Percentiles rank a stretch among this genome's conserved stretches.
phyloP scores from a whole-genome alignment of 495 filamentous ascomycete genomes.

The Penicillium flavigenum region DNA sequence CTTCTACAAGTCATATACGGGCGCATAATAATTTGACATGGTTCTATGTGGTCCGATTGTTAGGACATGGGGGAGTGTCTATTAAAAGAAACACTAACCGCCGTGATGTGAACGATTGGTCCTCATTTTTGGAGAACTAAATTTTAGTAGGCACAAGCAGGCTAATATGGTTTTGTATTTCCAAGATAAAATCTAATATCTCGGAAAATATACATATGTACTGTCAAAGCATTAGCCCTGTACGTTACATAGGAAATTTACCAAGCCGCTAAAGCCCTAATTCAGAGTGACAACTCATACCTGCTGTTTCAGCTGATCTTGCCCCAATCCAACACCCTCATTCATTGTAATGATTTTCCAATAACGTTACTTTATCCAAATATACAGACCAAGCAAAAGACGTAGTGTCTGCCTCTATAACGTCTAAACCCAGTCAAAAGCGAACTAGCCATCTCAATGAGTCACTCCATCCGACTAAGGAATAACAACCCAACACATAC shows the following conservation, averaged over 20 bases:
- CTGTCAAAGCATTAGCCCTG: background rate
- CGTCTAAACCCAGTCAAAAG: background rate
- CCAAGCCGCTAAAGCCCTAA: background rate
- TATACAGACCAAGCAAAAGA: background rate
- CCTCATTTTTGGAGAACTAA: background rate
- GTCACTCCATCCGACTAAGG: background rate
- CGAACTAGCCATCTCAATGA: background rate
- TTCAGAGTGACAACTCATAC: background rate
- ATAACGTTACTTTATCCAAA: background rate
- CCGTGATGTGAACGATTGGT: background rate
- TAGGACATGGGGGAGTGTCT: background rate
- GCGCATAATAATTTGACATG: no score
- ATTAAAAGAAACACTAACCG: background rate
- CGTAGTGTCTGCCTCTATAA: background rate
- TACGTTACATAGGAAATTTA: background rate
- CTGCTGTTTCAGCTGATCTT: background rate
- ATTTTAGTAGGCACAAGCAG: background rate
- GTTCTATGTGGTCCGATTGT: no score
- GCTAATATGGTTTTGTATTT: background rate
- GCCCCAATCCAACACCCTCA: background rate
- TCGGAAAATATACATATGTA: background rate
- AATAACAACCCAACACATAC: background rate
- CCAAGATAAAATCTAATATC: background rate
- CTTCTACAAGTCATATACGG: no score
- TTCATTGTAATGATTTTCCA: background rate